phyloP scores from a whole-genome alignment of 345 rosid species.

The Conringia planisiliqua region DNA sequence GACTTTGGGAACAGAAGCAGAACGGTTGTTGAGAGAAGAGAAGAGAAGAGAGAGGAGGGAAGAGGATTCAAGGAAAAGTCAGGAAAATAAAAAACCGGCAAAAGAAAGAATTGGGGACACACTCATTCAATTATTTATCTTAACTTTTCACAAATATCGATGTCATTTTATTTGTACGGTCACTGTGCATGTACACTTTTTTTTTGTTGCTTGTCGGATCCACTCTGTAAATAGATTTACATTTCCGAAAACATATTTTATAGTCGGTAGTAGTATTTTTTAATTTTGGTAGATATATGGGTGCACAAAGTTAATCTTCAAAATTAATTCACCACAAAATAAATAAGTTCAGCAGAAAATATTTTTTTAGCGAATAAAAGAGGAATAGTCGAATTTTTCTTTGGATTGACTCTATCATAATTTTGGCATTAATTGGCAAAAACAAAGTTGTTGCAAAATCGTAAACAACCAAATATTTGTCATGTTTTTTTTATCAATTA shows the following conservation, averaged over 20 bases:
- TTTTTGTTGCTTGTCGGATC: neutral
- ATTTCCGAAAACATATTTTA: neutral
- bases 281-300: neutral
- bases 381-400: too few relatives aligned
- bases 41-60: conserved; percentile 39
- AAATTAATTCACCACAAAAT: too few relatives aligned
- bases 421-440: too few relatives aligned
- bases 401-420: too few relatives aligned
- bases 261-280: neutral
- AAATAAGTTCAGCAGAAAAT: too few relatives aligned
- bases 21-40: conserved; percentile 38
- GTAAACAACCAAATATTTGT: too few relatives aligned
- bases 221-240: conserved; percentile 22
- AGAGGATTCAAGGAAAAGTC: conserved; percentile 47
- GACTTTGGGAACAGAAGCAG: conserved; percentile 29
- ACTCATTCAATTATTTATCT: conserved; percentile 36
- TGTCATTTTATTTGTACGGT: conserved; percentile 26
- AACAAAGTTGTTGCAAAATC: too few relatives aligned
- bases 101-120: conserved; percentile 18
- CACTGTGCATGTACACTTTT: conserved; percentile 28
- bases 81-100: neutral
- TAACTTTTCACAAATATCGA: conserved; percentile 19
- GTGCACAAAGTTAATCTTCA: too few relatives aligned
- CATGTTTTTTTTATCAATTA: too few relatives aligned
- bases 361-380: too few relatives aligned